Conservation (phyloP, 768 basidiomycete species). For the Pseudohyphozyma bogoriensis region DNA sequence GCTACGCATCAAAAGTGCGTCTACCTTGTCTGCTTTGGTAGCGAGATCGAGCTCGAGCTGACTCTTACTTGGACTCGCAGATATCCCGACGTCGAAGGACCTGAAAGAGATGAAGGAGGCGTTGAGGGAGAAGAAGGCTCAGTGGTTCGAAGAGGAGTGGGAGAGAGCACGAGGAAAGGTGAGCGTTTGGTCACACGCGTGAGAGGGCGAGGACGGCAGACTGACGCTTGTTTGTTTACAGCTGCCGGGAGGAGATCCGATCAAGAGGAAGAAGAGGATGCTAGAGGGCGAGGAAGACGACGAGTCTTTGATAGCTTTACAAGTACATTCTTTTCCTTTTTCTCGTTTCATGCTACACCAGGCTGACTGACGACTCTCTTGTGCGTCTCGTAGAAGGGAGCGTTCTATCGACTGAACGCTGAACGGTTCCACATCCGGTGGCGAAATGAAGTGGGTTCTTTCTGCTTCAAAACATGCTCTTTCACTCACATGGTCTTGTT, state of each 20-base stretch:
- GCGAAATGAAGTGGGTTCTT: slow-evolving; percentile 39
- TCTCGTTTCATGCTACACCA: no score
- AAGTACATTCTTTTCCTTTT: no score
- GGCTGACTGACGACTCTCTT: neutral
- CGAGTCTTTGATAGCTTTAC: neutral
- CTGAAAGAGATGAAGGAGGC: slow-evolving; percentile 58
- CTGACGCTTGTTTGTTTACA: neutral
- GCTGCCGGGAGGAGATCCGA: slow-evolving; percentile 4
- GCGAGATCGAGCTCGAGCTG: slow-evolving; percentile 39
- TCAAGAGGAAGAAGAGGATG: slow-evolving; percentile 21
- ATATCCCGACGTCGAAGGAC: slow-evolving; percentile 72
- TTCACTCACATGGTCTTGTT: neutral
- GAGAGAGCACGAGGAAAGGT: slow-evolving; percentile 57
- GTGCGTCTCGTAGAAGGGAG: slow-evolving; percentile 44
- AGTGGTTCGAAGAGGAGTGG: slow-evolving; percentile 52
- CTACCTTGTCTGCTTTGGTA: neutral
- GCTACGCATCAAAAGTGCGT: slow-evolving; percentile 24
- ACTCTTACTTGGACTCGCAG: slow-evolving; percentile 28
- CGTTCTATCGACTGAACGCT: slow-evolving; percentile 74
- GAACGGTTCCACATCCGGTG: slow-evolving; percentile 77
- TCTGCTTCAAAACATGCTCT: no score
- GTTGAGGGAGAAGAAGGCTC: slow-evolving; percentile 7
- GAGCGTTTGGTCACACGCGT: slow-evolving; percentile 47
- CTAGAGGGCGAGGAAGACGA: slow-evolving; percentile 3
- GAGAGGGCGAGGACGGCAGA: no score